Percentiles rank a stretch among this genome's conserved stretches.
phyloP scores from a whole-genome alignment of 2,329 filamentous ascomycete species.

The Colletotrichum aenigma region DNA sequence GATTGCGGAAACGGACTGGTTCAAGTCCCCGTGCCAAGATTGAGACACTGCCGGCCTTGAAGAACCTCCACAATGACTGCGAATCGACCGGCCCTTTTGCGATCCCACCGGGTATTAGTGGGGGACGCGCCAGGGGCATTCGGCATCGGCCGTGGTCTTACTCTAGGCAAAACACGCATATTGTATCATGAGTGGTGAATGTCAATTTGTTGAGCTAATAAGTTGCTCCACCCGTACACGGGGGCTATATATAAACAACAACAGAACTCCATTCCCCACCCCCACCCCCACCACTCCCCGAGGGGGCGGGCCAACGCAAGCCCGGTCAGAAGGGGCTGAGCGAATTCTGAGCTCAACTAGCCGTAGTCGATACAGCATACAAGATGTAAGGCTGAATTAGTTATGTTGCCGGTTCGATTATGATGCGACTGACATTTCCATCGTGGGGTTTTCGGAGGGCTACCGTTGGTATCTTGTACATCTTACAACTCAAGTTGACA shows the following conservation, averaged over 20 bases:
- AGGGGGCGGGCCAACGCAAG: background rate
- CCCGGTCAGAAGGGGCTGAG: background rate
- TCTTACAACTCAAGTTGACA: background rate
- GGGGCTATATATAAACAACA: background rate
- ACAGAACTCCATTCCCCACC: background rate
- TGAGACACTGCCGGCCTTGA: background rate
- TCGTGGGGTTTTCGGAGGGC: background rate
- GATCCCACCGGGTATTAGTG: background rate
- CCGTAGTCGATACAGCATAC: background rate
- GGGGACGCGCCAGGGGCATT: rapidly evolving
- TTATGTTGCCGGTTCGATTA: background rate
- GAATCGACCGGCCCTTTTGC: background rate
- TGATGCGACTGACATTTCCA: background rate
- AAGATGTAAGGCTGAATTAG: background rate
- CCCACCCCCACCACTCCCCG: background rate
- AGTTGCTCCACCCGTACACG: background rate
- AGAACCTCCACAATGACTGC: background rate
- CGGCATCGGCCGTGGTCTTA: background rate
- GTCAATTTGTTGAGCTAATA: background rate
- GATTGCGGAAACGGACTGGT: background rate
- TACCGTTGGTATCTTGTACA: background rate
- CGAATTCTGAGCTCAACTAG: background rate
- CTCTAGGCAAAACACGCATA: background rate
- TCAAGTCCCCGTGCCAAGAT: background rate
- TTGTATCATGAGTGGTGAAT: background rate